Percentiles rank a stretch among this genome's conserved stretches.
Evolutionary conservation across 768 basidiomycete genomes (phyloP).

Genomic region (Xerocomellus chrysenteron): DNA sequence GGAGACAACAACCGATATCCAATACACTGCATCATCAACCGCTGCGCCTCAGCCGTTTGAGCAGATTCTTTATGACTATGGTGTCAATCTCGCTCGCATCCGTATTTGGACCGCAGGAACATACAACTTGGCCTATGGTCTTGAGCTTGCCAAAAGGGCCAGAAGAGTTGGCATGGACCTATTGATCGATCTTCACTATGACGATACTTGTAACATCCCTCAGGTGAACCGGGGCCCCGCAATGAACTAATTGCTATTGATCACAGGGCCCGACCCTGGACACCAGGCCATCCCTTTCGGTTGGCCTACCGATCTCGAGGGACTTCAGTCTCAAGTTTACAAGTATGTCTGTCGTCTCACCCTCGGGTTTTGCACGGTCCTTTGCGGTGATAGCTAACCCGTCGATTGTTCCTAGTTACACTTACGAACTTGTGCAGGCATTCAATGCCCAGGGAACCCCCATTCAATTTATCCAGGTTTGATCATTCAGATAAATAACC

Average conservation of each 20-base stretch:
- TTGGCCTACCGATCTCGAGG: constrained; percentile 16
- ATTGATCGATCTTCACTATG: constrained; percentile 12
- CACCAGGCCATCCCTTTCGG: constrained; percentile 8
- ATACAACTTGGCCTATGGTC: constrained; percentile 10
- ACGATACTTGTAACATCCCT: constrained; percentile 8
- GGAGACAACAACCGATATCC: constrained; percentile 3
- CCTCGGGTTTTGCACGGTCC: too few species aligned
- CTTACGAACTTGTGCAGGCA: constrained; percentile 1
- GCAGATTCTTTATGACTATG: constrained; percentile 3
- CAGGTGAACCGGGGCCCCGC: neutral
- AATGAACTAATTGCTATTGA: neutral
- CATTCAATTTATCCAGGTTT: constrained; percentile 12
- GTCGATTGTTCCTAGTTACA: constrained; percentile 1
- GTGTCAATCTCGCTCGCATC: constrained; percentile 16
- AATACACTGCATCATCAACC: neutral
- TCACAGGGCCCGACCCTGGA: constrained; percentile 8
- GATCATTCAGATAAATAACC: neutral
- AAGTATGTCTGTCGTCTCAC: neutral
- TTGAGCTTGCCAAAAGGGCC: constrained; percentile 12
- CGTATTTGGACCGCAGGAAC: constrained; percentile 12
- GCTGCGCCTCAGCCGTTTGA: constrained; percentile 8
- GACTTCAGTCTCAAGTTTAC: constrained; percentile 4
- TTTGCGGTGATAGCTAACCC: neutral
- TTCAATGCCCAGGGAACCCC: constrained; percentile 10
- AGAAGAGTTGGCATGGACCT: constrained; percentile 10